Percentiles rank a stretch among this genome's conserved stretches.
Evolutionary conservation across 495 filamentous ascomycete genomes (phyloP).

Genomic region (Rostrohypoxylon terebratum): DNA sequence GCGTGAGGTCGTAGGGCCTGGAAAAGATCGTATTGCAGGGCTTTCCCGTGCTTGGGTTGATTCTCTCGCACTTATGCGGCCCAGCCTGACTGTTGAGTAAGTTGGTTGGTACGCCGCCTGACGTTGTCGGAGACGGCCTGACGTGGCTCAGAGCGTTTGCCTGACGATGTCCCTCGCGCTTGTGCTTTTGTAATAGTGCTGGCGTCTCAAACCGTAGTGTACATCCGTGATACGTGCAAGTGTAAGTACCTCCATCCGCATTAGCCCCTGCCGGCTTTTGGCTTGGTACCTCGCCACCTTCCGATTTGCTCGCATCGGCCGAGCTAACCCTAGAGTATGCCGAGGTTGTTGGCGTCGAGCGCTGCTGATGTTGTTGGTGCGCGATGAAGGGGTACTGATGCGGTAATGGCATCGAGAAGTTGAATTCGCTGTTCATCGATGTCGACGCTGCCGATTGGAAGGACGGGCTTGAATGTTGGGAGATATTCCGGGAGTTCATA

Average conservation of each 20-base stretch:
- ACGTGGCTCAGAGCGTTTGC: constrained; percentile 56
- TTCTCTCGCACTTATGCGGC: constrained; percentile 88
- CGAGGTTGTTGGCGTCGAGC: constrained; percentile 51
- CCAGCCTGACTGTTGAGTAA: constrained; percentile 82
- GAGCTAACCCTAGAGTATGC: constrained; percentile 57
- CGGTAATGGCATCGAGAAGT: constrained; percentile 60
- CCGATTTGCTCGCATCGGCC: constrained; percentile 51
- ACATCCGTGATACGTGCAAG: constrained; percentile 94
- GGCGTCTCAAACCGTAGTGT: constrained; percentile 88
- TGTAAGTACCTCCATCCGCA: constrained; percentile 89
- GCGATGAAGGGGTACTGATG: constrained; percentile 70
- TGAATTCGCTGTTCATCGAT: constrained; percentile 52
- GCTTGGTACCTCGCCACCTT: constrained; percentile 44
- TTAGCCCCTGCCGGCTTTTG: constrained; percentile 70
- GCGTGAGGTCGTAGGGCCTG: constrained; percentile 95
- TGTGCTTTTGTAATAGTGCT: constrained; percentile 90
- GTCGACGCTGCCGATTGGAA: constrained; percentile 62
- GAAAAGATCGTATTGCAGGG: constrained; percentile 97
- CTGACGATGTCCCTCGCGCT: constrained; percentile 90
- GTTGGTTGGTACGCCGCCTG: constrained; percentile 24
- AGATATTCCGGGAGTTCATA: constrained; percentile 20
- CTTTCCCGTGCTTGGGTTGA: constrained; percentile 95
- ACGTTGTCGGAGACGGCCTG: constrained; percentile 35
- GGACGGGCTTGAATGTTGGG: constrained; percentile 51
- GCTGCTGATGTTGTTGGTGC: constrained; percentile 59